A percentile compares a stretch with the other conserved stretches of the same genome.
These are phyloP conservation scores for Spatholobus suberectus DNA, from an alignment of 306 rosid genomes.

Conservation along the genomic window DNA sequence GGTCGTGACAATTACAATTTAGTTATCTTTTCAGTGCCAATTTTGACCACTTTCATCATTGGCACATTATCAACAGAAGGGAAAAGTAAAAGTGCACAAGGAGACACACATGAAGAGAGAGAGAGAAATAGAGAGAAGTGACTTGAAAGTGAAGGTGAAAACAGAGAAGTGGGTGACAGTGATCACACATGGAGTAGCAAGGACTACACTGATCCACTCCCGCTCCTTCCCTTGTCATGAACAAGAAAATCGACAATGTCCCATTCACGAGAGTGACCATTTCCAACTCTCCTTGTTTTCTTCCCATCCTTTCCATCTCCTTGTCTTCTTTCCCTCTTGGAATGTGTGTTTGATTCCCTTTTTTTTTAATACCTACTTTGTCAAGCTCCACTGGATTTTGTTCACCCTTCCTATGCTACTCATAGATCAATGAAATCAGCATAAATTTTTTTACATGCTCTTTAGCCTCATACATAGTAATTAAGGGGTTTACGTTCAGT, in stretches of 20 bases:
- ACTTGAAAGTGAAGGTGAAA: slow-evolving; percentile 34
- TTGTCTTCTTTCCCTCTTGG: slow-evolving; percentile 77
- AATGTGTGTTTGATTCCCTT: slow-evolving; percentile 62
- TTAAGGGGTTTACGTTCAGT: too few species aligned
- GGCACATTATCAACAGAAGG: slow-evolving; percentile 11
- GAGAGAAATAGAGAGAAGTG: neutral
- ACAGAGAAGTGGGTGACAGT: slow-evolving; percentile 55
- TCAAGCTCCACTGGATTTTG: slow-evolving; percentile 38
- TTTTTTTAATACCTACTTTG: neutral
- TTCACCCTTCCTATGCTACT: slow-evolving; percentile 35
- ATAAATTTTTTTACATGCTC: slow-evolving; percentile 22
- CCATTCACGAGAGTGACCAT: slow-evolving; percentile 72
- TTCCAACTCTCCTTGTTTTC: slow-evolving; percentile 70
- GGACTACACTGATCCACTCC: slow-evolving; percentile 28
- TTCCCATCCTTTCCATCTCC: slow-evolving; percentile 54
- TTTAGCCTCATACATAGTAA: neutral
- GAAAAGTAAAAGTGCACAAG: slow-evolving; percentile 2
- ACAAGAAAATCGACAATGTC: slow-evolving; percentile 54
- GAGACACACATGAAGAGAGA: neutral
- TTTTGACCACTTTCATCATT: slow-evolving; percentile 30
- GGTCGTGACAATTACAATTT: neutral
- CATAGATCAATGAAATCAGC: slow-evolving; percentile 52
- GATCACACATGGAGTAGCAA: slow-evolving; percentile 53
- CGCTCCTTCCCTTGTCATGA: slow-evolving; percentile 45
- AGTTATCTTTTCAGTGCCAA: neutral